These are phyloP conservation scores for Xylariaceae sp. DNA, from an alignment of 2,329 filamentous ascomycete species.

Conservation along the genomic window DNA sequence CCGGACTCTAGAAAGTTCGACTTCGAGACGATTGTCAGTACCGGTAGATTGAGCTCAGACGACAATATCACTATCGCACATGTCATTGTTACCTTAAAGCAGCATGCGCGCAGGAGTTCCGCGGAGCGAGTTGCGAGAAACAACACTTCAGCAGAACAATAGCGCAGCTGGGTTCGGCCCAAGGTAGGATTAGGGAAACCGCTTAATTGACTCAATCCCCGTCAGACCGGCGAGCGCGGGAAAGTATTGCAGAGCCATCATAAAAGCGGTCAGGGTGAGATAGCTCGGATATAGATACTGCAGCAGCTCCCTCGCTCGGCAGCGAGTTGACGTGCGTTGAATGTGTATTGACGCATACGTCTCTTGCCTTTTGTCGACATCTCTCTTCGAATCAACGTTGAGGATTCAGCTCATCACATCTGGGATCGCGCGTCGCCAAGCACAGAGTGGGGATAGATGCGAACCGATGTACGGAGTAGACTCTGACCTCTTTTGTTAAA, in stretches of 20 bases:
- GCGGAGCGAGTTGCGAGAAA: slow-evolving; percentile 14
- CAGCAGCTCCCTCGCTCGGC: slow-evolving; percentile 34
- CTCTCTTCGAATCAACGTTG: slow-evolving; percentile 37
- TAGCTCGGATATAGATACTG: slow-evolving; percentile 15
- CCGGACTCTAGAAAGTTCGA: neutral
- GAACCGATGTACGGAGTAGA: slow-evolving; percentile 16
- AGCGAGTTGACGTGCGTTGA: slow-evolving; percentile 28
- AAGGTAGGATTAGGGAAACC: slow-evolving; percentile 2
- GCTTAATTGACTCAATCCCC: slow-evolving; percentile 3
- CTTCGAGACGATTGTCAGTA: slow-evolving; percentile 4
- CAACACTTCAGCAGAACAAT: slow-evolving; percentile 12
- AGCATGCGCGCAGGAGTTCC: slow-evolving; percentile 17
- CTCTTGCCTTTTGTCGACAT: slow-evolving; percentile 24
- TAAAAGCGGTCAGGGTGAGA: slow-evolving; percentile 36
- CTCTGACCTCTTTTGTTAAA: neutral
- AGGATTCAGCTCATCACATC: slow-evolving; percentile 38
- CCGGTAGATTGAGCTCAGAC: neutral
- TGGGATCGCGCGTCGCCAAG: slow-evolving; percentile 44
- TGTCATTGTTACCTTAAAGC: slow-evolving; percentile 18
- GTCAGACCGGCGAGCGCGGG: slow-evolving; percentile 28
- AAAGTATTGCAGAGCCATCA: slow-evolving; percentile 29
- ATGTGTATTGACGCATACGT: slow-evolving; percentile 25
- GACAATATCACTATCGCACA: slow-evolving; percentile 13
- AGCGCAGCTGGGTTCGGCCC: slow-evolving; percentile 14
- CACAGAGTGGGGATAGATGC: slow-evolving; percentile 31